Evolutionary conservation across 2,329 filamentous ascomycete species (phyloP), one percentile per base, ranked within the genome.

Genomic region (Aureobasidium zeae): DNA sequence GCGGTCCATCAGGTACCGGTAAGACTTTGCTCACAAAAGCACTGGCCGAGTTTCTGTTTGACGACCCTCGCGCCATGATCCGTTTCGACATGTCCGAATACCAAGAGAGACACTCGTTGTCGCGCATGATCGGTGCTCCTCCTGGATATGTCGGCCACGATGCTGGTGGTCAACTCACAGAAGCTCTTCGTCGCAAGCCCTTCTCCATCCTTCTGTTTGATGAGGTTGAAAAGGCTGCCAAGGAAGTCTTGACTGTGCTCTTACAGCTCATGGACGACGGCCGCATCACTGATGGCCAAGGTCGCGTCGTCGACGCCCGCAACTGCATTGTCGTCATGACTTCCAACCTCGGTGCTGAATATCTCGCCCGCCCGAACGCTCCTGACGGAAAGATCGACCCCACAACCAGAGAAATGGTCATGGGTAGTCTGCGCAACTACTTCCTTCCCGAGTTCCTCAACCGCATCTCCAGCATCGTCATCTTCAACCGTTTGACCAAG

Each of bases 291-390:
- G 91, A 98, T 59, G 91, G 91, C 35, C 93, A 96, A 76, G 91
- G 91, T 60, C 80, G 91, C 62, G 74, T 95, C 37, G 80, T 98
- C 44, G 91, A 98, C 57, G 91, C 89, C 48, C 86, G 82, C 67
- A 98, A 98, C 73, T 96, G 89, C 62, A 96, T 98, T 54, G 89
- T 98, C 31, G 91, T 98, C 65, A 94, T 98, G 87, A 98, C 91
- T 0, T 95, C 87, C 57, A 98, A 98, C 69, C 66, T 98, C 49
- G 91, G 91, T 52, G 91, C 91, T 22, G 91, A 96, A 63, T 94
- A 81, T 63, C 81, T 98, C n/a, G 70, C 84, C 28, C 82, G 87
- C 16, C 82, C 84, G 12, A 79, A 81, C 44, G 76, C 76, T 39
- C 77, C 81, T 41, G 85, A 93, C 55, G 89, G 89, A 55, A 80